Evolutionary conservation across 106 monocot genomes (phyloP).

Genomic region (Acorus calamus): DNA sequence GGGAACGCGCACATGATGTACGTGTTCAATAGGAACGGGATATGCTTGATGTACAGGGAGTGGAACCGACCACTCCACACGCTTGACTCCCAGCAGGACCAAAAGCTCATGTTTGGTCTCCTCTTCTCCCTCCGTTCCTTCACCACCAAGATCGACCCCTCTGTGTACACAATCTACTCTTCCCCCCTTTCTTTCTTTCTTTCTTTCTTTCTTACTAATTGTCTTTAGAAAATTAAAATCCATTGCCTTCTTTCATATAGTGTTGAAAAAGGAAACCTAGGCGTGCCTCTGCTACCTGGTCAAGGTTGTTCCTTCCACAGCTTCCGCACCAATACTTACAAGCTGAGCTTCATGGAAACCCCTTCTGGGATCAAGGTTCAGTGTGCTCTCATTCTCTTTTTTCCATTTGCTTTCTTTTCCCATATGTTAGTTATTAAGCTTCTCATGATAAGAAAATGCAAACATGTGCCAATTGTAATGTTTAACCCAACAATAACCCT

Average conservation of each 20-base stretch:
- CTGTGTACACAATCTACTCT: slow-evolving; percentile 19
- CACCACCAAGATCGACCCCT: slow-evolving; percentile 96
- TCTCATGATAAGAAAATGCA: too few species aligned
- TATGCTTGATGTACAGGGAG: slow-evolving; percentile 79
- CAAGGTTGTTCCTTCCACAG: slow-evolving; percentile 93
- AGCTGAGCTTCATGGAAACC: slow-evolving; percentile 92
- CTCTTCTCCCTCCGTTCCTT: slow-evolving; percentile 98
- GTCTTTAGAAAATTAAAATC: neutral
- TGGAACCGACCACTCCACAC: slow-evolving; percentile 92
- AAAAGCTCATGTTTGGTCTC: slow-evolving; percentile 99
- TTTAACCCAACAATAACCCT: too few species aligned
- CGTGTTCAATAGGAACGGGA: slow-evolving; percentile 83
- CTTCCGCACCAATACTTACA: slow-evolving; percentile 86
- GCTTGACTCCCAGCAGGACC: slow-evolving; percentile 76
- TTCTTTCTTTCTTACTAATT: neutral
- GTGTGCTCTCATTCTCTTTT: too few species aligned
- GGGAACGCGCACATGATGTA: slow-evolving; percentile 72
- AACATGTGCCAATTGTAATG: too few species aligned
- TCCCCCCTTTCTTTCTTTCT: neutral
- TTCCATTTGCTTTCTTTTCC: too few species aligned
- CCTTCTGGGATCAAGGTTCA: slow-evolving; percentile 89
- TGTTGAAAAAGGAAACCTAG: slow-evolving; percentile 77
- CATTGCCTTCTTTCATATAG: slow-evolving; percentile 16
- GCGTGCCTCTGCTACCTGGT: slow-evolving; percentile 87
- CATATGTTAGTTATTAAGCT: too few species aligned